Conservation (phyloP, 805 yeast genomes). For the Lipomyces lipofer region DNA sequence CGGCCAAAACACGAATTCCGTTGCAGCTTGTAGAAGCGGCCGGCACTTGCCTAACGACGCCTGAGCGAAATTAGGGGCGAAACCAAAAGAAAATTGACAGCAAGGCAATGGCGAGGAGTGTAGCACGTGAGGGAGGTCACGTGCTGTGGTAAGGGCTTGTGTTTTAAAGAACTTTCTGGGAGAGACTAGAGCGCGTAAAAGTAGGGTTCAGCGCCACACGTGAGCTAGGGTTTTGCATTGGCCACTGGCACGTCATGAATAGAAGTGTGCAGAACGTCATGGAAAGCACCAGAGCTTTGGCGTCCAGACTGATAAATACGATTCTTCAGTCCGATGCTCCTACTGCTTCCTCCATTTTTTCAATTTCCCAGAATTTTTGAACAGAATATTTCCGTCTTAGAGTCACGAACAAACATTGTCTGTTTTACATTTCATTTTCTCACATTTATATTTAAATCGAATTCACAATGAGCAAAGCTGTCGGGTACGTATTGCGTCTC, state of each 20-base stretch:
- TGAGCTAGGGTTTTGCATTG: not conserved
- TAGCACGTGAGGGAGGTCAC: too few relatives aligned
- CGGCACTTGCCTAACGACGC: too few relatives aligned
- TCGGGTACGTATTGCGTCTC: slow-evolving; percentile 35
- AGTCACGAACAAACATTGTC: slow-evolving; percentile 1
- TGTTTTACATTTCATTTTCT: slow-evolving; percentile 2
- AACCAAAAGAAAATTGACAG: too few relatives aligned
- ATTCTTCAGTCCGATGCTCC: slow-evolving; percentile 4
- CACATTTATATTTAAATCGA: slow-evolving; percentile 8
- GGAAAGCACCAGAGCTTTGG: slow-evolving; percentile 13
- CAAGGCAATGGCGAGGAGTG: too few relatives aligned
- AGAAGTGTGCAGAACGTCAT: slow-evolving; percentile 25
- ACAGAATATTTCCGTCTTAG: not conserved
- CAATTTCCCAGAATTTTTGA: not conserved
- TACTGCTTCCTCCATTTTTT: not conserved
- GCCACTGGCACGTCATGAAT: slow-evolving; percentile 4
- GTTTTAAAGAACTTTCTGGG: slow-evolving; percentile 1
- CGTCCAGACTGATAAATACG: slow-evolving; percentile 11
- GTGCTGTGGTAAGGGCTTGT: too few relatives aligned
- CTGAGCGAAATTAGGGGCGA: too few relatives aligned
- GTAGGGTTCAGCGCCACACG: slow-evolving; percentile 5
- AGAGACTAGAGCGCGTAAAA: not conserved
- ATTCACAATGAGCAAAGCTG: slow-evolving; percentile 55
- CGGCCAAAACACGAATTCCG: too few relatives aligned
- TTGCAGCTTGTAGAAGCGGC: too few relatives aligned